These are phyloP conservation scores for Laburnicola sp. DNA, from an alignment of 2,329 filamentous ascomycete species.

Conservation along the genomic window DNA sequence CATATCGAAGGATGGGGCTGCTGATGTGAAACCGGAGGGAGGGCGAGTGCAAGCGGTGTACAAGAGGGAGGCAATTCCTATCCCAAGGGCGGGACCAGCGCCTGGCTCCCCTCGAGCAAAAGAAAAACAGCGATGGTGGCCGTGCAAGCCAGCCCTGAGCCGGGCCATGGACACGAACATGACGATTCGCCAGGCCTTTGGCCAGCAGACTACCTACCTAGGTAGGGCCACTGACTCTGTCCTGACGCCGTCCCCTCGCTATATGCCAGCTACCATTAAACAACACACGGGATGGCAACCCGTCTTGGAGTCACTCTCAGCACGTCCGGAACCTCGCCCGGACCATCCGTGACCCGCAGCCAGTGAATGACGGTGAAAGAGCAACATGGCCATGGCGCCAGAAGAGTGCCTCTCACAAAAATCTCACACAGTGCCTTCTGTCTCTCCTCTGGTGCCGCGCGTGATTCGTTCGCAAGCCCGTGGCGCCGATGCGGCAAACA, in stretches of 20 bases:
- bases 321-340: not conserved
- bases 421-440: conserved; percentile 16
- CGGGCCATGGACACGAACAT: too few species aligned
- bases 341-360: conserved; percentile 9
- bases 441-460: conserved; percentile 31
- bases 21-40: conserved; percentile 42
- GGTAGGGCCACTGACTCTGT: too few species aligned
- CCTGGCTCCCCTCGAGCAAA: conserved; percentile 37
- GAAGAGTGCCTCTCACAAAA: conserved; percentile 28
- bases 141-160: not conserved
- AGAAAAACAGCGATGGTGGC: conserved; percentile 36
- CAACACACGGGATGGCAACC: not conserved
- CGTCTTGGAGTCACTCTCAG: not conserved
- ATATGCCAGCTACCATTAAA: not conserved
- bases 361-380: not conserved
- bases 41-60: conserved; percentile 39
- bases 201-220: too few species aligned
- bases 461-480: conserved; percentile 35
- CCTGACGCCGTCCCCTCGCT: not conserved
- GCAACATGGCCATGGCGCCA: conserved; percentile 22
- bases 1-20: conserved; percentile 43
- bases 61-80: conserved; percentile 40
- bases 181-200: too few species aligned
- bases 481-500: conserved; percentile 32
- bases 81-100: conserved; percentile 34